A percentile compares a stretch with the other conserved stretches of the same genome.
These are phyloP conservation scores for Dryas alaskensis DNA, from an alignment of 306 rosid species.

Conservation along the genomic window DNA sequence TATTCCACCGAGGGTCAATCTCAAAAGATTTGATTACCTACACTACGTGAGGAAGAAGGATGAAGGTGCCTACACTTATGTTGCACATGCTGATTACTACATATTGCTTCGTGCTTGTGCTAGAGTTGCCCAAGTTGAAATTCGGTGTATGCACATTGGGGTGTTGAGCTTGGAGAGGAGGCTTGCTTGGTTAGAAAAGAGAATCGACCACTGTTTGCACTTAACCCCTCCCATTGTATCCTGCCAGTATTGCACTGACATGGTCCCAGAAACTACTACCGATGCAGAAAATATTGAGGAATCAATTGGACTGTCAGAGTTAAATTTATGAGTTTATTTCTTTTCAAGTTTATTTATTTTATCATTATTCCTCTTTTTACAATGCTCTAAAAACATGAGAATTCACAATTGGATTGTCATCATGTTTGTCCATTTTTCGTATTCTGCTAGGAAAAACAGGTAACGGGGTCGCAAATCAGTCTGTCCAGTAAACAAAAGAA, in stretches of 20 bases:
- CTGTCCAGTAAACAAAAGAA: too few relatives aligned
- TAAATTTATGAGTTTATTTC: constrained; percentile 26
- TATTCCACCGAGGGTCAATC: constrained; percentile 54
- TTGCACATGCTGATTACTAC: constrained; percentile 88
- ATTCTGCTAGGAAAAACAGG: too few relatives aligned
- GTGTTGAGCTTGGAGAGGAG: constrained; percentile 74
- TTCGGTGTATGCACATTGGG: constrained; percentile 66
- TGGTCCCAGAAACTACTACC: constrained; percentile 22
- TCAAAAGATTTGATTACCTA: constrained; percentile 53
- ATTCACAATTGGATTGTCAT: not conserved
- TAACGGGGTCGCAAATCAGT: too few relatives aligned
- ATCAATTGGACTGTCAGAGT: constrained; percentile 30
- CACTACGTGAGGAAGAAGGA: constrained; percentile 70
- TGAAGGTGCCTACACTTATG: constrained; percentile 56
- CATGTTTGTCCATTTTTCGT: not conserved
- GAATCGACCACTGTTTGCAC: constrained; percentile 45
- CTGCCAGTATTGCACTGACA: constrained; percentile 56
- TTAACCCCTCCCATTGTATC: constrained; percentile 43
- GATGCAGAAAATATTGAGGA: constrained; percentile 1
- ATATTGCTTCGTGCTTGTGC: constrained; percentile 79
- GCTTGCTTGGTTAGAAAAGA: constrained; percentile 67
- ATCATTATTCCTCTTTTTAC: not conserved
- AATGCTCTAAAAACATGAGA: too few relatives aligned
- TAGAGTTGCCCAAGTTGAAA: constrained; percentile 62
- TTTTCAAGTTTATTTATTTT: not conserved